phyloP scores from a whole-genome alignment of 805 yeast species.

The Candida khao-thaluensis region DNA sequence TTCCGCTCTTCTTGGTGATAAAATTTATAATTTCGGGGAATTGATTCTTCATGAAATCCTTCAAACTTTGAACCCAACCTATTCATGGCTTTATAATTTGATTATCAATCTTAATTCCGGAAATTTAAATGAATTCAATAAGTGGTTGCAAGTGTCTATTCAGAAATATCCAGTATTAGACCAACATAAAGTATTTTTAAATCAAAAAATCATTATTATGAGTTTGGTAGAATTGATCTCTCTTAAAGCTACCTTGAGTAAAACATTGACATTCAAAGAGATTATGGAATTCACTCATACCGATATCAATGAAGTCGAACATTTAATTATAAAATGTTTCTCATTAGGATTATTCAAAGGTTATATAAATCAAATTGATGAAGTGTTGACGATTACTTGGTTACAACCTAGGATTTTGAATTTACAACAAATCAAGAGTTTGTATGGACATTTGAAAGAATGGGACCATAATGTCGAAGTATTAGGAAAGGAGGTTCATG shows the following conservation, averaged over 20 bases:
- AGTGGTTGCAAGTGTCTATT: conserved; percentile 39
- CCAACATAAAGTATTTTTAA: conserved; percentile 61
- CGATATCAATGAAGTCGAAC: conserved; percentile 76
- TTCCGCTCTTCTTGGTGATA: conserved; percentile 87
- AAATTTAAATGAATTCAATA: conserved; percentile 64
- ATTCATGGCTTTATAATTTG: conserved; percentile 70
- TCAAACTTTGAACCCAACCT: conserved; percentile 45
- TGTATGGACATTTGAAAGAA: conserved; percentile 66
- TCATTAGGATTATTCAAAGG: conserved; percentile 83
- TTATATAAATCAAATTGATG: conserved; percentile 82
- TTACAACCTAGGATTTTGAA: conserved; percentile 94
- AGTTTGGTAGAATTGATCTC: conserved; percentile 87
- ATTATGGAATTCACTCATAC: conserved; percentile 69
- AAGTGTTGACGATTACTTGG: conserved; percentile 83
- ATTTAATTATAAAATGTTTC: conserved; percentile 86
- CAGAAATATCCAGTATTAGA: conserved; percentile 54
- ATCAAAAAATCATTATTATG: conserved; percentile 90
- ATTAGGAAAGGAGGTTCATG: conserved; percentile 45
- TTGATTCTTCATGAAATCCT: conserved; percentile 85
- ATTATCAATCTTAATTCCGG: conserved; percentile 76
- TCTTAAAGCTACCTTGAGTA: conserved; percentile 67
- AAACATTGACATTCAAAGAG: conserved; percentile 69
- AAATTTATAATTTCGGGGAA: conserved; percentile 94
- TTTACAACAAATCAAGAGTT: conserved; percentile 69
- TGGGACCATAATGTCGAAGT: conserved; percentile 79